These are phyloP conservation scores for Diaporthe citrichinensis DNA, from an alignment of 2,329 filamentous ascomycete species.

Conservation along the genomic window DNA sequence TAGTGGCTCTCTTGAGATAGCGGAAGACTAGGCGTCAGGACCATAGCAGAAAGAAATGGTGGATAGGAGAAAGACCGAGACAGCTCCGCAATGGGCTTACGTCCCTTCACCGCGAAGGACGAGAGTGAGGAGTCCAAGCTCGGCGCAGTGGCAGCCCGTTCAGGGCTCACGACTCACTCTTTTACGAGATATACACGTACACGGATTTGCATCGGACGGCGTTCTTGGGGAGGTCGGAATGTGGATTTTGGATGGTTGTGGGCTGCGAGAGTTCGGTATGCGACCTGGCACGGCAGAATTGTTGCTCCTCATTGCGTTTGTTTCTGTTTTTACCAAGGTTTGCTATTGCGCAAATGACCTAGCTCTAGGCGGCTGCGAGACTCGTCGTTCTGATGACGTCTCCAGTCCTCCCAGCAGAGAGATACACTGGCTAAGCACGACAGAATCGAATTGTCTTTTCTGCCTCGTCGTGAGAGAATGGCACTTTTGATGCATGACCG, in stretches of 20 bases:
- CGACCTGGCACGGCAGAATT: not conserved
- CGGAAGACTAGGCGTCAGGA: not conserved
- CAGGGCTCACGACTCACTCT: slow-evolving; percentile 25
- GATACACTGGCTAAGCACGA: not conserved
- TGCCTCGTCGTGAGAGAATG: too few relatives aligned
- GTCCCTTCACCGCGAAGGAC: not conserved
- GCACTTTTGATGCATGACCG: not conserved
- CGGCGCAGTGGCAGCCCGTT: not conserved
- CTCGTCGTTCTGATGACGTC: not conserved
- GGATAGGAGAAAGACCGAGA: not conserved
- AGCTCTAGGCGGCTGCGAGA: not conserved
- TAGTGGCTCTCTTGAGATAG: not conserved
- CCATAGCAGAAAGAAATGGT: not conserved
- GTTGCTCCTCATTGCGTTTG: not conserved
- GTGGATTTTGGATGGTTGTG: not conserved
- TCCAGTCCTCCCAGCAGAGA: not conserved
- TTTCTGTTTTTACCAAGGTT: not conserved
- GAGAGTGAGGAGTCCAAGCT: not conserved
- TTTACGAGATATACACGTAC: slow-evolving; percentile 21
- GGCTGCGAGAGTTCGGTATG: not conserved
- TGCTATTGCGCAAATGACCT: not conserved
- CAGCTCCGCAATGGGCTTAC: not conserved
- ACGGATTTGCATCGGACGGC: slow-evolving; percentile 35
- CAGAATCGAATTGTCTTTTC: not conserved
- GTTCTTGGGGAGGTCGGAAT: slow-evolving; percentile 8